Base-by-base conservation (phyloP, 805 yeast genomes). In the Zygosaccharomyces lentus region DNA sequence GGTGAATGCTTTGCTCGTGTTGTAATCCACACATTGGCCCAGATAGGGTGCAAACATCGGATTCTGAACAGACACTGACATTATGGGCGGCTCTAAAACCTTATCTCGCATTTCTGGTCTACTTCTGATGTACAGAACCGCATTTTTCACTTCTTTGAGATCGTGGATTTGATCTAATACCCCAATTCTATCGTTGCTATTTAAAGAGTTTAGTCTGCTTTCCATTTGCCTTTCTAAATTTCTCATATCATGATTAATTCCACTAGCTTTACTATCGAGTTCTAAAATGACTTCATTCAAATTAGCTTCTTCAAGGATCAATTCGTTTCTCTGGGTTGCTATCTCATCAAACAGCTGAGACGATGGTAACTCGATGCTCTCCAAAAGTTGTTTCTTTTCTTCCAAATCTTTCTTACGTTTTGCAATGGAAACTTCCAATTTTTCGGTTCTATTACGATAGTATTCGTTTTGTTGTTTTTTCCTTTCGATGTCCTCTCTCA, bases 31-130 rank as follows among this genome's bases (percentile, higher is more conserved):
- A 6, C 79, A 70, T 40, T 76, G 72, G 41, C 81, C 86, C 43
- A 88, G 61, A 46, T 76, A 78, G 8, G 74, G 69, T 0, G 85
- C 82, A 54, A 73, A 75, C 8, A 61, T 53, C 8, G 66, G 61
- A 47, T 81, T 76, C 1, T 69, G 71, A 0, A 82, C 77, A 4
- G 76, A 71, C 17, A 91, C 72, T 0, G 84, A 72, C 23, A 88
- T 68, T 7, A 82, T 64, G 0, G 97, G 90, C 1, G 96, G 95
- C 57, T 85, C 95, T 47, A 71, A 78, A 44, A 85, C 77, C 9
- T 65, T 61, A 0, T 66, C 65, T 38, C 64, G 58, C 41, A 81
- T 69, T 5, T 54, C 54, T 9, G 55, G 75, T 13, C 64, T 68
- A 35, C 61, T 50, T 34, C 75, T 59, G 19, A 64, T 58, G 52